These are phyloP conservation scores for Apiospora aurea DNA, from an alignment of 2,329 filamentous ascomycete species.

Conservation along the genomic window DNA sequence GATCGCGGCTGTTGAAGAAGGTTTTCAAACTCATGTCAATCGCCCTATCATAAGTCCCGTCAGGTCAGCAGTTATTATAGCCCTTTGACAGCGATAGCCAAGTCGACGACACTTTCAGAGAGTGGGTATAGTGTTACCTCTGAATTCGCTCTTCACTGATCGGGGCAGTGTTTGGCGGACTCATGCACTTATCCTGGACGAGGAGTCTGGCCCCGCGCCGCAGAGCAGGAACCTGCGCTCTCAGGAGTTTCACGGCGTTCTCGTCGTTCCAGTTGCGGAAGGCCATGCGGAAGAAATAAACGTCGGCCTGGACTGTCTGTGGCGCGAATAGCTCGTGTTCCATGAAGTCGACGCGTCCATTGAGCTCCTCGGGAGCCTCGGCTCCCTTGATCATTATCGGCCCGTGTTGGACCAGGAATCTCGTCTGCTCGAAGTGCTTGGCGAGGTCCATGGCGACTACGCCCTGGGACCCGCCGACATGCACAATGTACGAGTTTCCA, in stretches of 20 bases:
- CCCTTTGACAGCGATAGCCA: background rate
- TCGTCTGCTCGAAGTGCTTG: slow-evolving; percentile 26
- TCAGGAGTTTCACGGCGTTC: background rate
- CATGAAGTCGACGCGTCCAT: slow-evolving; percentile 35
- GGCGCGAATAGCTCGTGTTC: slow-evolving; percentile 34
- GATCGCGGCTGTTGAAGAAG: slow-evolving; percentile 14
- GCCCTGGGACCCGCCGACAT: slow-evolving; percentile 33
- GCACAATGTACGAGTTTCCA: slow-evolving; percentile 57
- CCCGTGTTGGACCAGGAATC: slow-evolving; percentile 41
- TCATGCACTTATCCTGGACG: slow-evolving; percentile 13
- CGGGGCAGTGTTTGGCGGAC: slow-evolving; percentile 26
- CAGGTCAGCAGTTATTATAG: background rate
- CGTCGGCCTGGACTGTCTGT: slow-evolving; percentile 31
- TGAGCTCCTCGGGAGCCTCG: slow-evolving; percentile 26
- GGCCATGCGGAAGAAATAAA: slow-evolving; percentile 17
- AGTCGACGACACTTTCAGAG: background rate
- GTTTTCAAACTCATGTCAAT: slow-evolving; percentile 30
- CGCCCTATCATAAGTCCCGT: slow-evolving; percentile 27
- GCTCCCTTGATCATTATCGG: slow-evolving; percentile 26
- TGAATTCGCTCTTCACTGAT: slow-evolving; percentile 31
- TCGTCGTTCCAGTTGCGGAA: slow-evolving; percentile 27
- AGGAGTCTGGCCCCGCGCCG: background rate
- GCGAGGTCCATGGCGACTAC: slow-evolving; percentile 30
- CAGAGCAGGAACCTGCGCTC: slow-evolving; percentile 14
- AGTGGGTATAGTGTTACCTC: slow-evolving; percentile 29